Conservation (phyloP, 2,329 filamentous ascomycete genomes). For the Aureobasidium sp. region DNA sequence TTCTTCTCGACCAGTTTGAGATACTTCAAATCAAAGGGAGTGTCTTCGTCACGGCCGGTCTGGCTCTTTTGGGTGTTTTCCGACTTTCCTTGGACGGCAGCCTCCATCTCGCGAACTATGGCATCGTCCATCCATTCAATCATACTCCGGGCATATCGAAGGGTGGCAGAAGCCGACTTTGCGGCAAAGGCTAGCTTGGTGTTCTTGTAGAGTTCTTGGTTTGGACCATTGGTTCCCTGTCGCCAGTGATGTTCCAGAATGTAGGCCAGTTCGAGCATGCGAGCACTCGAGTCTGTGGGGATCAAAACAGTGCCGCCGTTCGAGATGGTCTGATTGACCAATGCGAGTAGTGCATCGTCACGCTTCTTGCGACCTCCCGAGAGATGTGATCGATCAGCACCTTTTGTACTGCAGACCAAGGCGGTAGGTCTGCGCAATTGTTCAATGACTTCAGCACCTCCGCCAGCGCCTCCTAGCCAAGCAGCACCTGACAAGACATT, state of each 20-base stretch:
- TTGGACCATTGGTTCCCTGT: constrained; percentile 32
- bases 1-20: constrained; percentile 76
- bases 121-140: constrained; percentile 98
- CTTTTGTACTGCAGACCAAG: constrained; percentile 82
- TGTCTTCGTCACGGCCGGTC: constrained; percentile 40
- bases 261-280: constrained; percentile 86
- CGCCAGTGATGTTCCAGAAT: constrained; percentile 90
- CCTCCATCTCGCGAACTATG: constrained; percentile 67
- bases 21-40: constrained; percentile 86
- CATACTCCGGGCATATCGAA: constrained; percentile 90
- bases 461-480: constrained; percentile 79
- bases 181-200: constrained; percentile 73
- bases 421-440: constrained; percentile 89
- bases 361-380: constrained; percentile 61
- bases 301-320: constrained; percentile 88
- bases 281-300: constrained; percentile 90
- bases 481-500: constrained; percentile 90
- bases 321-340: constrained; percentile 69
- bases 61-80: constrained; percentile 24
- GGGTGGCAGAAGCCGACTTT: constrained; percentile 76
- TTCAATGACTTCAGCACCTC: constrained; percentile 86
- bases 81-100: constrained; percentile 34
- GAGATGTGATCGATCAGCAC: constrained; percentile 60
- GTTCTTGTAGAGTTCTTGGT: constrained; percentile 42
- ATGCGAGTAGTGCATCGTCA: constrained; percentile 77